Conservation (phyloP, 2,329 filamentous ascomycete species). For the Pyrenochaeta sp. region DNA sequence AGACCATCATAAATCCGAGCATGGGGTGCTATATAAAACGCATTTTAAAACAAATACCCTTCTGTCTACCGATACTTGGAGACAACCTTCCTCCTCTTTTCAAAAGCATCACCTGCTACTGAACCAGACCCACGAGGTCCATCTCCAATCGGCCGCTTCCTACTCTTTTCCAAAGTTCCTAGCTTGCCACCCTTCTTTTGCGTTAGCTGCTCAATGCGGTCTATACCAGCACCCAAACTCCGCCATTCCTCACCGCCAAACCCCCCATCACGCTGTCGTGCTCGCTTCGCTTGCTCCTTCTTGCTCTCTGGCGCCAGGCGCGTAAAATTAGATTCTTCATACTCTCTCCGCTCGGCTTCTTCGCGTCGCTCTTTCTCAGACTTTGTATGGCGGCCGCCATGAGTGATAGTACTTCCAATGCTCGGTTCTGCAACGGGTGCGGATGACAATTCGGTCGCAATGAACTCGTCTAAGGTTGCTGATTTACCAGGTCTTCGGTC, state of each 20-base stretch:
- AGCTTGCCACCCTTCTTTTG: slow-evolving; percentile 65
- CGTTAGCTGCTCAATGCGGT: slow-evolving; percentile 86
- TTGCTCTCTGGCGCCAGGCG: slow-evolving; percentile 87
- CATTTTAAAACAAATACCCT: too few relatives aligned
- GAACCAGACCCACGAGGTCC: slow-evolving; percentile 71
- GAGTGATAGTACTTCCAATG: slow-evolving; percentile 87
- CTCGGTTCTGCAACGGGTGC: slow-evolving; percentile 86
- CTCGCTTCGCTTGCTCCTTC: slow-evolving; percentile 75
- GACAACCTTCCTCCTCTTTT: slow-evolving; percentile 53
- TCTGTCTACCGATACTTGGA: slow-evolving; percentile 29
- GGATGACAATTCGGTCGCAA: slow-evolving; percentile 81
- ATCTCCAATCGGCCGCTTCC: slow-evolving; percentile 81
- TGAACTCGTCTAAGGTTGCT: slow-evolving; percentile 89
- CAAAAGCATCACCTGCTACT: slow-evolving; percentile 77
- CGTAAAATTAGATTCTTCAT: slow-evolving; percentile 92
- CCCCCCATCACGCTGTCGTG: slow-evolving; percentile 55
- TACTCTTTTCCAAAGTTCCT: slow-evolving; percentile 79
- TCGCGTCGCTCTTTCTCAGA: slow-evolving; percentile 77
- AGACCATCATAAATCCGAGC: too few relatives aligned
- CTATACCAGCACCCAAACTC: slow-evolving; percentile 81
- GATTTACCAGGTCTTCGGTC: slow-evolving; percentile 75
- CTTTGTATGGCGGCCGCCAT: slow-evolving; percentile 81
- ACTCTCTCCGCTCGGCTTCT: slow-evolving; percentile 81
- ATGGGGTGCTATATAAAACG: neutral
- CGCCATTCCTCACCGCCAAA: slow-evolving; percentile 97